These are phyloP conservation scores for Microthyrium microscopicum DNA, from an alignment of 2,329 filamentous ascomycete genomes.

Conservation along the genomic window DNA sequence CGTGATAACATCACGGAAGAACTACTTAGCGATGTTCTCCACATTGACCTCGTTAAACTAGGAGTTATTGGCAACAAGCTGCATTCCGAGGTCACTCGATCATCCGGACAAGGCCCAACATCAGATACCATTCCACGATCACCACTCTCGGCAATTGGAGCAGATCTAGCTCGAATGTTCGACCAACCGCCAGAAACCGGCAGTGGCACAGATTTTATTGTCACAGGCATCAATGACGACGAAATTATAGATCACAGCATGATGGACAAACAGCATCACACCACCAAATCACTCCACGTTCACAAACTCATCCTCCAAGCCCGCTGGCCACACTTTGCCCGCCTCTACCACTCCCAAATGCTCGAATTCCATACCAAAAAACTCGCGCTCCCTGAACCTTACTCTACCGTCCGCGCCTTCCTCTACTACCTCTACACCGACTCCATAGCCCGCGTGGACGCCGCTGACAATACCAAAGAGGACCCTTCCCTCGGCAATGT, in stretches of 20 bases:
- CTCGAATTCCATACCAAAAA: slow-evolving; percentile 91
- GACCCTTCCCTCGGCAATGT: slow-evolving; percentile 60
- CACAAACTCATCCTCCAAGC: slow-evolving; percentile 89
- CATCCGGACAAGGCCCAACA: slow-evolving; percentile 25
- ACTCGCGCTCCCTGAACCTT: slow-evolving; percentile 96
- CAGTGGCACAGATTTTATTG: slow-evolving; percentile 76
- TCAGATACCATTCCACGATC: slow-evolving; percentile 37
- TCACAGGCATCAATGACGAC: slow-evolving; percentile 74
- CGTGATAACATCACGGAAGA: slow-evolving; percentile 64
- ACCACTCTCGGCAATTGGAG: slow-evolving; percentile 50
- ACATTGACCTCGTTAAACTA: slow-evolving; percentile 81
- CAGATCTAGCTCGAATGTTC: slow-evolving; percentile 74
- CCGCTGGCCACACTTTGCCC: slow-evolving; percentile 90
- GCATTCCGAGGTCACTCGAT: slow-evolving; percentile 22
- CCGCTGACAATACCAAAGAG: slow-evolving; percentile 30
- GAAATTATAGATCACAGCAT: slow-evolving; percentile 51
- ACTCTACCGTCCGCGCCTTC: slow-evolving; percentile 84
- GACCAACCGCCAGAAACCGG: slow-evolving; percentile 70
- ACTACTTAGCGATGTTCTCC: slow-evolving; percentile 85
- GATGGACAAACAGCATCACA: slow-evolving; percentile 23
- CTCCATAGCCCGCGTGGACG: slow-evolving; percentile 47
- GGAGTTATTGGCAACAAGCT: slow-evolving; percentile 74
- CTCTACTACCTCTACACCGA: slow-evolving; percentile 95
- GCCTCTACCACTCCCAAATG: slow-evolving; percentile 88
- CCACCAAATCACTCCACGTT: slow-evolving; percentile 66